These are phyloP conservation scores for Scutellaria baicalensis DNA, from an alignment of 257 asterid species.

Conservation along the genomic window DNA sequence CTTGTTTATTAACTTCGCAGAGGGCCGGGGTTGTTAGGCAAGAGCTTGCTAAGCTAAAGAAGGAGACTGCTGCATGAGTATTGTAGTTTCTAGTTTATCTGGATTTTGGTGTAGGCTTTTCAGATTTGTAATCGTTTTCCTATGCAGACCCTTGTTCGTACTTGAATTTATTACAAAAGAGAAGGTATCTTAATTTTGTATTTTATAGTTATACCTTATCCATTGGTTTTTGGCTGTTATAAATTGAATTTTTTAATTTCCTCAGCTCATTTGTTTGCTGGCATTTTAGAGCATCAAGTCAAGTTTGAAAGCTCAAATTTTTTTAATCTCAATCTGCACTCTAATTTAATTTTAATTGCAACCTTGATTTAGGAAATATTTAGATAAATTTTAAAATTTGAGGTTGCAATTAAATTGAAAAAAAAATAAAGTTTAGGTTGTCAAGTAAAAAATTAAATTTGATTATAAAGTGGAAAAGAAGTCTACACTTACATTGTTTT, in stretches of 20 bases:
- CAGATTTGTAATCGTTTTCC: constrained; percentile 7
- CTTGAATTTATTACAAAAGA: constrained; percentile 3
- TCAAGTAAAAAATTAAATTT: no score
- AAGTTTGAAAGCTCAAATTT: no score
- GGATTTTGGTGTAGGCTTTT: constrained; percentile 17
- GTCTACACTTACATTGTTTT: no score
- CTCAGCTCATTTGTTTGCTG: background rate
- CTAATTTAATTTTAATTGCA: no score
- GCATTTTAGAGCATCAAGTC: background rate
- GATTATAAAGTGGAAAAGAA: no score
- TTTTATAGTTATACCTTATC: background rate
- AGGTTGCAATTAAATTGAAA: no score
- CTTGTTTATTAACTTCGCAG: constrained; percentile 23
- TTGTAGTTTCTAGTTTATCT: constrained; percentile 2
- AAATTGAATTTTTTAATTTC: background rate
- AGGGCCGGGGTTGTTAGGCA: constrained; percentile 62
- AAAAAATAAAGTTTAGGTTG: no score
- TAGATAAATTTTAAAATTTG: no score
- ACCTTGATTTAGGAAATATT: no score
- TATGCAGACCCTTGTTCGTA: background rate
- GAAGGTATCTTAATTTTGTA: constrained; percentile 1
- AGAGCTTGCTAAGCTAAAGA: constrained; percentile 69
- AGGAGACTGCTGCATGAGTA: constrained; percentile 33
- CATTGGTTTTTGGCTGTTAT: background rate
- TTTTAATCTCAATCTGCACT: no score